These are phyloP conservation scores for Sclerotinia spermophila DNA, from an alignment of 2,329 filamentous ascomycete genomes.

Conservation along the genomic window DNA sequence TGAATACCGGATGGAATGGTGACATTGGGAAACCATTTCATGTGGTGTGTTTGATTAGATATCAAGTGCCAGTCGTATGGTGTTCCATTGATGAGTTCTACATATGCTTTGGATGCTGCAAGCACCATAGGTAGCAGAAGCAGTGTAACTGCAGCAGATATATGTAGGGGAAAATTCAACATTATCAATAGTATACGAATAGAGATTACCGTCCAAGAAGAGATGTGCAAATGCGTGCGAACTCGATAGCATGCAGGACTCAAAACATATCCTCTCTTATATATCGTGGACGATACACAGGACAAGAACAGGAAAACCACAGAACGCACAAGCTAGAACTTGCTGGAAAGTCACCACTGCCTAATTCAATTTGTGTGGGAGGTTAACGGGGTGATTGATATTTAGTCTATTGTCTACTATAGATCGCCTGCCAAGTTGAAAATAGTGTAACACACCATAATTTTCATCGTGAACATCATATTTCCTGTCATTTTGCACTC, in stretches of 20 bases:
- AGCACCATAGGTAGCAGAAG: neutral
- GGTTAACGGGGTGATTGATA: neutral
- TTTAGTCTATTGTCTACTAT: neutral
- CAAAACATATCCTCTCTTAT: neutral
- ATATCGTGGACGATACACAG: neutral
- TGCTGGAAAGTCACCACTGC: neutral
- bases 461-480: neutral
- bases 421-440: neutral
- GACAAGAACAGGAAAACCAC: too few species aligned
- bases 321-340: neutral
- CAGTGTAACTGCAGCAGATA: neutral
- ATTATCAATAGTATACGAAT: neutral
- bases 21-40: constrained; percentile 23
- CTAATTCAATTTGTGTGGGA: neutral
- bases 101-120: constrained; percentile 21
- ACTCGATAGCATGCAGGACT: neutral
- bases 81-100: constrained; percentile 24
- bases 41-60: constrained; percentile 23
- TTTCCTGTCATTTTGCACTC: neutral
- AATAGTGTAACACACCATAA: neutral
- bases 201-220: neutral
- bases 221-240: neutral
- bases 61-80: constrained; percentile 28
- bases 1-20: constrained; percentile 20
- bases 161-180: neutral